Evolutionary conservation across 805 yeast genomes (phyloP), one percentile per base, ranked within the genome.

Genomic region (Hanseniaspora lindneri): DNA sequence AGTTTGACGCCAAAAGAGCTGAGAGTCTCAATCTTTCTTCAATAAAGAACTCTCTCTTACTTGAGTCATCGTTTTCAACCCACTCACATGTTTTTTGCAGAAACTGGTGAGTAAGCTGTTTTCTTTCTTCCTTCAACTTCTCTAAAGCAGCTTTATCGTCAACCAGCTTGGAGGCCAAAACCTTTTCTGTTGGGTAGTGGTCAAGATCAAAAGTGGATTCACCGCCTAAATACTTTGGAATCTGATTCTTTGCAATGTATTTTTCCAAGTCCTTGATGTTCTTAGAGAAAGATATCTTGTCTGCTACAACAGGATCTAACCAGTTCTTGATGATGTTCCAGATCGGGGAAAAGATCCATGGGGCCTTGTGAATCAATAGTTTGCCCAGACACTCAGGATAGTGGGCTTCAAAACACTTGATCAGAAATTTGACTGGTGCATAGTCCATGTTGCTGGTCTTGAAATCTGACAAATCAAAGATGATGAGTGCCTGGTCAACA

Each of bases 281-380:
- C 59, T 83, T 81, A 21, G 95, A 83, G 66, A 89, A 92, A 39
- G 76, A 75, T 57, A 92, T 85, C 65, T 89, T 89, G 23, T 89
- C 73, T 0, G 96, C 95, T 49, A 89, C 96, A 21, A 85, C 96
- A 2, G 97, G 97, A 61, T 92, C 97, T 50, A 89, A 70, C 97
- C 96, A 89, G 57, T 80, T 79, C 64, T 85, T 86, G 57, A 92
- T 78, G 56, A 89, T 76, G 56, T 80, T 82, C 97, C 98, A 92
- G 52, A 89, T 84, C 21, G 96, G 89, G 44, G 83, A 77, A 68
- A 92, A 92, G 48, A 92, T 77, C 97, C 96, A 87, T 24, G 98
- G 98, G 0, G 98, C 96, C 57, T 83, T 83, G 67, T 86, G 95
- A 52, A 92, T 82, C 55, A 86, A 74, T 47, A 92, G 68, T 49